Base-by-base conservation (phyloP, 257 asterid species). In the Solanum rostratum region DNA sequence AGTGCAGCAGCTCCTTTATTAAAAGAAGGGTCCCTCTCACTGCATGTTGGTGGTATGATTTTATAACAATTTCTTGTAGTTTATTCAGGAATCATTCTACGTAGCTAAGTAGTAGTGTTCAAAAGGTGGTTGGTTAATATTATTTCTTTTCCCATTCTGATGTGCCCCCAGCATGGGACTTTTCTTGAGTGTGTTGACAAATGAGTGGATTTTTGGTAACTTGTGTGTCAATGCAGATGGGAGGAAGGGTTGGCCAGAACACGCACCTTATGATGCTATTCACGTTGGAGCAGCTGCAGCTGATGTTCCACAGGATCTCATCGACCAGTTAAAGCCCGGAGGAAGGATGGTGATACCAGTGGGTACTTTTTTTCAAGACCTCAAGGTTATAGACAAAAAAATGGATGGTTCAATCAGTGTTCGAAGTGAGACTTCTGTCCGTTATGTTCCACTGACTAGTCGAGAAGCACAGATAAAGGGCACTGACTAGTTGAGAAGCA, bases 211-310 rank as follows among this genome's bases (percentile, higher is more conserved):
- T 27, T 50, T 4, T 27, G 63, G 16, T 16, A 19, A 78, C 27
- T 50, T 27, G 16, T 78, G 82, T 45, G 2, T 27, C 63, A 10
- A 16, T 78, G 82, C 90, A 96, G 99, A 96, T 74, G 99, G 99
- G 14, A 92, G 98, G 88, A 91, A 86, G 86, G 99, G 99, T 19
- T 95, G 98, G 98, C 92, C 93, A 10, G 97, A 94, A 90, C 87
- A 83, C 83, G 98, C 98, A 57, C 99, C 99, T 10, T 96, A 94
- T 29, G 97, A 96, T 82, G 97, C 98, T n/a, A 96, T 96, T 86
- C 98, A 96, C 66, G 99, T 96, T 79, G 99, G 99, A 81, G 99
- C 99, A 53, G 98, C 99, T 7, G 95, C 99, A 79, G 86, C 92
- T 3, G 98, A 96, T 88, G 93, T 96, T 69, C 98, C 99, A 65